A percentile compares a stretch with the other conserved stretches of the same genome.
phyloP scores from a whole-genome alignment of 257 asterid species.

The Parsonsia alboflavescens region DNA sequence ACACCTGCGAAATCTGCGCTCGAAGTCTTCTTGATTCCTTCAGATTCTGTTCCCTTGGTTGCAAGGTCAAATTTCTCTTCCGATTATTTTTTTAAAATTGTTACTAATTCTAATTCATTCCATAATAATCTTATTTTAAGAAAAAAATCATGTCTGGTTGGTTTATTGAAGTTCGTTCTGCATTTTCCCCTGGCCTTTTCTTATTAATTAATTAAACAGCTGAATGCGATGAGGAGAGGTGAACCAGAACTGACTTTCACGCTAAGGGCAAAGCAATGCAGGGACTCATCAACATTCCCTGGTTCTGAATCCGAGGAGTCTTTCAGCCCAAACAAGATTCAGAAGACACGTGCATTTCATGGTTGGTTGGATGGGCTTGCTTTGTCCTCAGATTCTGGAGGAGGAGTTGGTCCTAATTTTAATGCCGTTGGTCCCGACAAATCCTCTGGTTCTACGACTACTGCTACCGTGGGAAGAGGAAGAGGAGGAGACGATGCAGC shows the following conservation, averaged over 20 bases:
- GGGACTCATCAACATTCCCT: constrained; percentile 20
- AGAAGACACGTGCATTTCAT: not conserved
- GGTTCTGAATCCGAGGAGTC: constrained; percentile 38
- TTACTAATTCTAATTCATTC: no score
- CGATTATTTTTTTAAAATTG: no score
- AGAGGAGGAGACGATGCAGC: constrained; percentile 26
- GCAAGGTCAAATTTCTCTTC: constrained; percentile 45
- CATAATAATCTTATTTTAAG: no score
- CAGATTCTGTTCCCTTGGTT: constrained; percentile 82
- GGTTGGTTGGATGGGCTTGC: constrained; percentile 7
- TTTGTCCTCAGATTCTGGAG: constrained; percentile 8
- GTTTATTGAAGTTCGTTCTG: no score
- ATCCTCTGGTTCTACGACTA: constrained; percentile 14
- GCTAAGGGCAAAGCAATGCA: constrained; percentile 24
- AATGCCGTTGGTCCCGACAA: constrained; percentile 9
- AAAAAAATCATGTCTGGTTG: no score
- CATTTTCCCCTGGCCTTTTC: no score
- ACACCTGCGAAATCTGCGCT: constrained; percentile 69
- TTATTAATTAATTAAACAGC: constrained; percentile 23
- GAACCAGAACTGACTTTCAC: constrained; percentile 44
- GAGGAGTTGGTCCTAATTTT: no score
- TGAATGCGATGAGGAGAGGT: constrained; percentile 49
- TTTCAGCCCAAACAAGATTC: constrained; percentile 40
- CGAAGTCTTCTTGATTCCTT: constrained; percentile 75
- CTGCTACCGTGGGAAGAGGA: constrained; percentile 3